Evolutionary conservation across 345 rosid species (phyloP), one percentile per base, ranked within the genome.

Genomic region (Arabis hirsuta): DNA sequence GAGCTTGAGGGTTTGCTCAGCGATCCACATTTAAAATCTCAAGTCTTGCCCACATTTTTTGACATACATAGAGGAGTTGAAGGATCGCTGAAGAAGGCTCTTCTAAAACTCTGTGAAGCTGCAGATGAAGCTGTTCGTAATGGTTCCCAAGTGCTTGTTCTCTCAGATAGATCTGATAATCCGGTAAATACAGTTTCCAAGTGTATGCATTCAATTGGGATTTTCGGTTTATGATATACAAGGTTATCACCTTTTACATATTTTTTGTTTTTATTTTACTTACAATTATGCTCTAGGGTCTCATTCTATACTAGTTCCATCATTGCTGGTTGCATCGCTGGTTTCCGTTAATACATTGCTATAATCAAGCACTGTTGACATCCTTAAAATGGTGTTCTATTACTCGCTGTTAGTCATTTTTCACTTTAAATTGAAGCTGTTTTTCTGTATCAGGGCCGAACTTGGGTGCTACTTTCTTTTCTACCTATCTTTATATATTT

Each of bases 71-170:
- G 88, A 81, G 99, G 97, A 62, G 52, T 88, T 71, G 99, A 95
- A 62, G 93, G 97, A 65, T 89, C 99, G 69, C 74, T 95, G 78
- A 90, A 88, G 69, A 87, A 76, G 81, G 85, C 81, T 64, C 83
- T 95, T 54, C 22, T 62, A 65, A 89, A 75, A 77, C 96, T 95
- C 59, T 95, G 99, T 77, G 99, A 90, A 74, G 91, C 89, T 74
- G 97, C 99, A 64, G 99, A 89, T 85, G 99, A 89, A 59, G 99
- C 97, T 53, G 97, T 95, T 85, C 87, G 90, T 54, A 89, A 80
- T 81, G 99, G 99, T 76, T 89, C 96, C 32, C 93, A 91, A 76
- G 82, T 95, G 71, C 97, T 95, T 82, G 85, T 95, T 79, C 91
- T 95, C 44, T 95, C 96, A 67, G 97, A 95, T 70, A 88, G 87